Base-by-base conservation (phyloP, 352 stramenopile species). In the Phytophthora lateralis region DNA sequence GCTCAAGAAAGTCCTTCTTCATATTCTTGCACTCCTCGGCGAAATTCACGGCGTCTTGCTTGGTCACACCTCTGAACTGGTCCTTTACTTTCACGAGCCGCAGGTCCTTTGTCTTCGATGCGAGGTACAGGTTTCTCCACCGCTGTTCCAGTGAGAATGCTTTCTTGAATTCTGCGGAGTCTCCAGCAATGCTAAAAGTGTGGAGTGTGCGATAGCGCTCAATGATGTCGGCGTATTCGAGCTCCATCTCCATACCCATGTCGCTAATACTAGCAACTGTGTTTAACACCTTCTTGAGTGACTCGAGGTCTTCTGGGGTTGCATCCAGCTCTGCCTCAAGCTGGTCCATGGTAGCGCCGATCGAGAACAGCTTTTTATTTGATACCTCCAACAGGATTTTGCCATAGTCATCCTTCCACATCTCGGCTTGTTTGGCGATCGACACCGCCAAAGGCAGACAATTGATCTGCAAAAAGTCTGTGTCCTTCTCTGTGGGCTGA, bases 381-480 rank as follows among this genome's bases (percentile, higher is more conserved):
- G 95, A 96, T 2, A 95, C 77, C 17, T 97, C 85, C 20, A 91
- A 83, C 11, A 98, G 55, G 12, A 98, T 91, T 27, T 93, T 88
- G 3, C 92, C 96, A 38, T 98, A 98, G 66, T 98, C 91, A 35
- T 93, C 80, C 58, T 97, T 97, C 95, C 94, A 98, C 76, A 96
- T 86, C 47, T 97, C 87, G 2, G 95, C 91, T 58, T 98, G 90
- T 55, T 93, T 95, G 4, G 91, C 82, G 39, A 98, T 96, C 11
- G 89, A 84, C 0, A 96, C 58, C 0, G 93, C 90, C 1, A 98
- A 90, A 0, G 85, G 76, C 4, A 95, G 62, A 62, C 87, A 98
- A 64, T 98, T 96, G 52, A 98, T 95, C 61, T 96, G 90, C 11
- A 98, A 65, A 46, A 98, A 98, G 51, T 98, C 93, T 0, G 97